Conservation (phyloP, 2,329 filamentous ascomycete genomes). For the Aspergillus tanneri region DNA sequence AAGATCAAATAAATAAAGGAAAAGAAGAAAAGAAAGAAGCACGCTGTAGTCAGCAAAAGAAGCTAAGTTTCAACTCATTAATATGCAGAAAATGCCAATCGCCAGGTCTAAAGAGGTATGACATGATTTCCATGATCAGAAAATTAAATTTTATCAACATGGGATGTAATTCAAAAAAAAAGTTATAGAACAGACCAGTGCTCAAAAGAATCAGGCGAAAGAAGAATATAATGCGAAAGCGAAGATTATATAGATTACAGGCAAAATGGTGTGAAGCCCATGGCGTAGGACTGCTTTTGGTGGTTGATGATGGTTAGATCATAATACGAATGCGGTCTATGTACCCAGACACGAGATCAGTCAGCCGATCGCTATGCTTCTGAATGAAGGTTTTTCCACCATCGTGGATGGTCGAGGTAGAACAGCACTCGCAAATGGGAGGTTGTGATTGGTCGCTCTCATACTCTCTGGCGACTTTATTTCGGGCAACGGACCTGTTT, state of each 20-base stretch:
- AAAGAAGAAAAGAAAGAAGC: too few relatives aligned
- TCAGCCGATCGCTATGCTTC: conserved; percentile 3
- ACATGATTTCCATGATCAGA: too few relatives aligned
- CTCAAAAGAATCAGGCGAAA: conserved; percentile 8
- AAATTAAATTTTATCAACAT: too few relatives aligned
- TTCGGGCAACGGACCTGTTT: neutral
- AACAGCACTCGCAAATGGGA: conserved; percentile 15
- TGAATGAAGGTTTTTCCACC: conserved; percentile 9
- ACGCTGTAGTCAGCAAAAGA: too few relatives aligned
- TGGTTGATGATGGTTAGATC: neutral
- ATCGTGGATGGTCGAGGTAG: conserved; percentile 14
- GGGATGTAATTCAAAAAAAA: conserved; percentile 6
- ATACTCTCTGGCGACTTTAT: conserved; percentile 9
- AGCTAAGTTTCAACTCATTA: too few relatives aligned
- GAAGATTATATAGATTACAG: conserved; percentile 24
- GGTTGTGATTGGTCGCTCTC: conserved; percentile 15
- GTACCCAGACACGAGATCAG: conserved; percentile 12
- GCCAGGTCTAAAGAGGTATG: too few relatives aligned
- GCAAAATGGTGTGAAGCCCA: conserved; percentile 7
- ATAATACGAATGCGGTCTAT: conserved; percentile 15
- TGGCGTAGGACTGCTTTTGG: neutral
- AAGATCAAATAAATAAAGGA: too few relatives aligned
- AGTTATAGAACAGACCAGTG: conserved; percentile 16
- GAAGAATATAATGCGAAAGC: neutral
- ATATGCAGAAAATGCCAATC: too few relatives aligned